Evolutionary conservation across 148 eudicot genomes (phyloP).

Genomic region (Chenopodium quinoa): DNA sequence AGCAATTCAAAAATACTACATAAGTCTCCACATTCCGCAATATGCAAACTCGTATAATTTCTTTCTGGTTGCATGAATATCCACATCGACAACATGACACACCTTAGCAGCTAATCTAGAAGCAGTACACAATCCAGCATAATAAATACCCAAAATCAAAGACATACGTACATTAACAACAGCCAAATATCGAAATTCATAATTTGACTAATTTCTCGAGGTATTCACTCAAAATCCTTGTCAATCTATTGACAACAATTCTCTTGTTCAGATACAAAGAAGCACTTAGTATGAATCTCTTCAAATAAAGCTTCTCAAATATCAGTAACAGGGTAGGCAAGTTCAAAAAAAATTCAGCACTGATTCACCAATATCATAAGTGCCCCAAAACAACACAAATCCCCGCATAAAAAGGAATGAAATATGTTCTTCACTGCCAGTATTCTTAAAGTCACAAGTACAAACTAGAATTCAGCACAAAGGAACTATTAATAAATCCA

Average conservation of each 20-base stretch:
- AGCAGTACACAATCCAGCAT: not conserved
- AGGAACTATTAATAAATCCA: not conserved
- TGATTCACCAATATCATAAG: too few species aligned
- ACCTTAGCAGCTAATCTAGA: not conserved
- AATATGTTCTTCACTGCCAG: not conserved
- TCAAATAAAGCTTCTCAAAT: too few species aligned
- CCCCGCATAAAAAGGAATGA: not conserved
- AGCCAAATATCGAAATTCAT: not conserved
- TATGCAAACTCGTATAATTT: not conserved
- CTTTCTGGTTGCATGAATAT: not conserved
- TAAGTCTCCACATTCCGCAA: too few species aligned
- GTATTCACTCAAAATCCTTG: not conserved
- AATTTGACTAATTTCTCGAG: not conserved
- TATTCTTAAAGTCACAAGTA: not conserved
- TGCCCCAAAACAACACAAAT: too few species aligned
- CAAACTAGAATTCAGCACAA: not conserved
- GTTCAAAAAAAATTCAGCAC: not conserved
- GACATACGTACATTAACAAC: not conserved
- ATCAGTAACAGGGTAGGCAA: too few species aligned
- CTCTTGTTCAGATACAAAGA: not conserved
- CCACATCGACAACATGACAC: not conserved
- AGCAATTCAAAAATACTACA: not conserved
- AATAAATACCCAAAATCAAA: not conserved
- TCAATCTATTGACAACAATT: not conserved
- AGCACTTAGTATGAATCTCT: not conserved